Base-by-base conservation (phyloP, 2,329 filamentous ascomycete species). In the Ceratocystis variospora region DNA sequence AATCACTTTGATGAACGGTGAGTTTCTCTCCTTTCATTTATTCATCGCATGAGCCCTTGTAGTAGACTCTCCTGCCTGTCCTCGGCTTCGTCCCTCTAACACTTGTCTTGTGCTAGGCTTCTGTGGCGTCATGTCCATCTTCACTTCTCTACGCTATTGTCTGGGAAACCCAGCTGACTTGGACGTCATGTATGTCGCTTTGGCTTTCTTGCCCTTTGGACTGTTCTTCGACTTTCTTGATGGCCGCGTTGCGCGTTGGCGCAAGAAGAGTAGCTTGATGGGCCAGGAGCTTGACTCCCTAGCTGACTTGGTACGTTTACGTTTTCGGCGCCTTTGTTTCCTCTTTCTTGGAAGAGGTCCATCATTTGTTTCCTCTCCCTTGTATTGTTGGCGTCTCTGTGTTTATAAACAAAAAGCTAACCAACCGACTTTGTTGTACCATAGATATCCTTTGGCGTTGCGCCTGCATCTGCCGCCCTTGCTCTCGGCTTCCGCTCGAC, bases 211-310 rank as follows among this genome's bases (percentile, higher is more conserved):
- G 76, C 93, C 93, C 0, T 89, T 96, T 68, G 92, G 91, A 4
- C 80, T 97, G 12, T 96, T 97, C 79, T 97, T 97, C 76, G 94
- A 99, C 76, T 95, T 96, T 74, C 90, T 97, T 82, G 94, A 99
- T 76, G 94, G 94, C 73, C 94, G 92, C 74, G 92, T 99, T 66
- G 94, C 94, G 69, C 83, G 94, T 70, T 97, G 94, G 94, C 86
- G 94, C 75, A 88, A 90, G 78, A 99, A 96, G 86, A 94, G 90
- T 72, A 95, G 89, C 72, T 80, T 99, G 74, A 97, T 99, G 93
- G 94, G 94, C 12, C 93, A 96, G 76, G 94, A 99, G 77, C 80
- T 99, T 66, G 94, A 99, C 76, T 97, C 93, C 5, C 81, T 99
- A 61, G 94, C 94, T 66, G 94, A 99, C 75, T 76, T 99, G 80